Base-by-base conservation (phyloP, 352 stramenopile genomes). In the Pilasporangium apinafurcum region DNA sequence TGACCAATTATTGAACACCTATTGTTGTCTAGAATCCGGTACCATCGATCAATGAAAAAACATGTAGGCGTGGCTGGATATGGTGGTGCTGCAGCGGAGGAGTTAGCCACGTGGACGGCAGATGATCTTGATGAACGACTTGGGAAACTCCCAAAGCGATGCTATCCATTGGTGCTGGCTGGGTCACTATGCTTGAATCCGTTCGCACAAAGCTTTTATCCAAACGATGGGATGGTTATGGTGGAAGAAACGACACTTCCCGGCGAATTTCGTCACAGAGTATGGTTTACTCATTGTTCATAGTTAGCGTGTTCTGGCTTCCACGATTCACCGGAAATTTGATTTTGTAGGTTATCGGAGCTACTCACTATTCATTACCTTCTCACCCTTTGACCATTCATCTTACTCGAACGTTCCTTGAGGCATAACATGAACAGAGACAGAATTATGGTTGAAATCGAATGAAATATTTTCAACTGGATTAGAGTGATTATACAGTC, bases 141-240 rank as follows among this genome's bases (percentile, higher is more conserved):
- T 0, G 77, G 77, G 31, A 89, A 89, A 27, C 62, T 89, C 0
- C 77, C 77, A 7, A 57, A 42, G 18, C 58, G 75, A 28, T 84
- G 70, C 41, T 83, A 72, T 26, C 67, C 77, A 21, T 57, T 89
- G 6, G 56, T 89, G 2, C 38, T 89, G 22, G 65, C 77, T 2
- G 77, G 77, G 3, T 75, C 75, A 14, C 46, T 85, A n/a, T 77
- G 72, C 42, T 40, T 89, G 6, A 89, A 86, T 39, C 77, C 77
- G 20, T 85, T 86, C 47, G 85, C 83, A 29, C 73, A 85, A 56
- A 64, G 66, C 25, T 77, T 83, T 34, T 85, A 86, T 41, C 77
- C 73, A 8, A 85, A 83, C 33, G 77, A 89, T 31, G 77, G 77
- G 8, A 48, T 79, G 2, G 48, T 89, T 14, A 82, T 69, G 58